Conservation (phyloP, 164 flowering plant species). For the Hamamelis virginiana region DNA sequence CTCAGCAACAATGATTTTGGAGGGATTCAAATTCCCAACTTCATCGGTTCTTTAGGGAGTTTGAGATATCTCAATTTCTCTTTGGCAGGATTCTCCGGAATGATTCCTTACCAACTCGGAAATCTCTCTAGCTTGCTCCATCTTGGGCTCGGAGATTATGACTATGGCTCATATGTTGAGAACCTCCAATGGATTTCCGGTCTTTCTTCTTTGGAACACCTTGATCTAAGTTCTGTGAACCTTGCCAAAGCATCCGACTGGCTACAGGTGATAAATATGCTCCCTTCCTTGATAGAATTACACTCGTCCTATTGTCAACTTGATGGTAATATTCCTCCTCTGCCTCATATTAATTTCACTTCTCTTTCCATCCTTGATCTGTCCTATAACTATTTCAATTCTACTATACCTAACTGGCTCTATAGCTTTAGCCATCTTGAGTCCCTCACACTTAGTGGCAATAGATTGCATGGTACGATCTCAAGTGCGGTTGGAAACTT, state of each 20-base stretch:
- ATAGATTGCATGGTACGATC: background rate
- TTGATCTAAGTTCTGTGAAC: slow-evolving; percentile 7
- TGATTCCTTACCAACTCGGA: slow-evolving; percentile 13
- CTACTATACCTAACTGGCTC: slow-evolving; percentile 3
- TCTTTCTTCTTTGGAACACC: slow-evolving; percentile 6
- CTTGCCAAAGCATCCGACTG: background rate
- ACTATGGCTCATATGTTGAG: background rate
- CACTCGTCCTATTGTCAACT: no score
- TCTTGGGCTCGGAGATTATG: slow-evolving; percentile 2
- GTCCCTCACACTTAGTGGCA: background rate
- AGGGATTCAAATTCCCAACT: no score
- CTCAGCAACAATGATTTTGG: no score
- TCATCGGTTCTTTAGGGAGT: no score
- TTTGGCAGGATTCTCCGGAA: background rate
- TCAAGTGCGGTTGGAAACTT: background rate
- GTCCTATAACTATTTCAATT: slow-evolving; percentile 4
- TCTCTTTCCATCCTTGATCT: slow-evolving; percentile 15
- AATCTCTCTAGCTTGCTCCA: slow-evolving; percentile 5
- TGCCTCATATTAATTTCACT: slow-evolving; percentile 4
- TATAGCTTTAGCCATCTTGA: background rate
- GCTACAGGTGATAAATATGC: no score
- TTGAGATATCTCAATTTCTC: background rate
- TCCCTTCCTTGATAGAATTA: no score
- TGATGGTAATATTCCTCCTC: background rate
- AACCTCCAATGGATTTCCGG: slow-evolving; percentile 14